Percentiles rank a stretch among this genome's conserved stretches.
These are phyloP conservation scores for Vigna unguiculata DNA, from an alignment of 306 rosid genomes.

Conservation along the genomic window DNA sequence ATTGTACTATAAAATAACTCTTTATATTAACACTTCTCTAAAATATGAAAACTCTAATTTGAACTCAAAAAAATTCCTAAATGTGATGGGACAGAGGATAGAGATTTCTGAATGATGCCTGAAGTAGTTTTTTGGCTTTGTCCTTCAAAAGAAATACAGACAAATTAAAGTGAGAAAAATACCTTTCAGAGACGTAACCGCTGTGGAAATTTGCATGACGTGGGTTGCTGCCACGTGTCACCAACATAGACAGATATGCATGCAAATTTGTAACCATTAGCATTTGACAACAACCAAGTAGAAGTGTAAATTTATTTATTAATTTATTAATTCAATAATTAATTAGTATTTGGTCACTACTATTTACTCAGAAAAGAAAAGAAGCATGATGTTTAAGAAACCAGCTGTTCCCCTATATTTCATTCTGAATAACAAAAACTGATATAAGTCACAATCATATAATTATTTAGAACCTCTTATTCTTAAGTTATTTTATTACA, in stretches of 20 bases:
- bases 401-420: conserved; percentile 6
- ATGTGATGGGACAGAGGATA: neutral
- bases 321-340: neutral
- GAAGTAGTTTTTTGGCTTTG: conserved; percentile 41
- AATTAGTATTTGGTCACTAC: neutral
- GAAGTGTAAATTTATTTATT: neutral
- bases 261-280: neutral
- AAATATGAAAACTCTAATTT: neutral
- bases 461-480: neutral
- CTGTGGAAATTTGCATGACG: conserved; percentile 49
- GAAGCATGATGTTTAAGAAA: neutral
- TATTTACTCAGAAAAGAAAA: neutral
- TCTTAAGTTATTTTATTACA: conserved; percentile 13
- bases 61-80: neutral
- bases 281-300: no score
- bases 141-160: conserved; percentile 1
- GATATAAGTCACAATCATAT: conserved; percentile 38
- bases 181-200: conserved; percentile 57
- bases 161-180: conserved; percentile 44
- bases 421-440: conserved; percentile 26
- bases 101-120: conserved; percentile 9
- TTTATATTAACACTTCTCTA: neutral
- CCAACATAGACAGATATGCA: no score
- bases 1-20: no score
- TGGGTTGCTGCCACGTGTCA: conserved; percentile 42